Percentiles rank a stretch among this genome's conserved stretches.
Evolutionary conservation across 140 eudicot species (phyloP).

Genomic region (Flaveria floridana): DNA sequence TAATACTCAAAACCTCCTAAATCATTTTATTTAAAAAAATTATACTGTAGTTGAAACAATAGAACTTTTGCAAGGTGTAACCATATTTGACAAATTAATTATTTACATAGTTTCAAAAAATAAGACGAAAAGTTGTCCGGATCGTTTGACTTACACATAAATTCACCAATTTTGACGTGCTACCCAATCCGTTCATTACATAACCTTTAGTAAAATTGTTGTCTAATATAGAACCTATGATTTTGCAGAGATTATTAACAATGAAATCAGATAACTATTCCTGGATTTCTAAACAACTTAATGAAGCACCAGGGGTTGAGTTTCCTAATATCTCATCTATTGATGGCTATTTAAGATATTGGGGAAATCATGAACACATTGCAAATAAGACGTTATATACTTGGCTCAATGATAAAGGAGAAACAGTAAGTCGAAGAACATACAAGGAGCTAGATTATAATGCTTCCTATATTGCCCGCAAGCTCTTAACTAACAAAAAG

Average conservation of each 20-base stretch:
- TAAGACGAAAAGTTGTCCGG: background rate
- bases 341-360: slow-evolving; percentile 42
- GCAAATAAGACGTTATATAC: slow-evolving; percentile 42
- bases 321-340: slow-evolving; percentile 43
- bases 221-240: slow-evolving; percentile 6
- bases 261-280: slow-evolving; percentile 31
- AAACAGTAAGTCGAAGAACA: slow-evolving; percentile 33
- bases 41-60: background rate
- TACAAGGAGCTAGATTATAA: slow-evolving; percentile 38
- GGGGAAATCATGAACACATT: slow-evolving; percentile 41
- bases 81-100: background rate
- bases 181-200: background rate
- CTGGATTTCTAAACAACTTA: slow-evolving; percentile 32
- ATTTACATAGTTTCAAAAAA: background rate
- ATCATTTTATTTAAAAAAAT: background rate
- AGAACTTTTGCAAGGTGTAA: background rate
- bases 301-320: slow-evolving; percentile 39
- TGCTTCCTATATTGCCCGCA: slow-evolving; percentile 40
- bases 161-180: background rate
- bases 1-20: background rate
- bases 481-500: slow-evolving; percentile 41
- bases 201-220: background rate
- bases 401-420: slow-evolving; percentile 50
- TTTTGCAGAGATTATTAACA: slow-evolving; percentile 45
- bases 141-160: background rate